Evolutionary conservation across 2,329 filamentous ascomycete species (phyloP).

Genomic region (Penicillium sp.): DNA sequence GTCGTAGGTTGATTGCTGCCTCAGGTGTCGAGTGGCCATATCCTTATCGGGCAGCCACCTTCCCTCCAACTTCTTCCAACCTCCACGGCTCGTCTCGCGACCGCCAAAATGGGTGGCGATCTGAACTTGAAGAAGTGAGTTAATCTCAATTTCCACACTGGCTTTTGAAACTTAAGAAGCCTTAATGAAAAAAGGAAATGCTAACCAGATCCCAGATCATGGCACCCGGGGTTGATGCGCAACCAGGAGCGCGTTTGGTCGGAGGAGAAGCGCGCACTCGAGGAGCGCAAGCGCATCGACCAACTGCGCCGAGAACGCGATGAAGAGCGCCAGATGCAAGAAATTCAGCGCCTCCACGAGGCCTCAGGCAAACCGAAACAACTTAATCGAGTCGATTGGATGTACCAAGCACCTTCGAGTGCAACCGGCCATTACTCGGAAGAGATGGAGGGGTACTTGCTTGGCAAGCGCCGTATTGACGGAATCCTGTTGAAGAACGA

Average conservation of each 20-base stretch:
- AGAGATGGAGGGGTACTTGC: slow-evolving; percentile 88
- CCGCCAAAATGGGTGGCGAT: slow-evolving; percentile 79
- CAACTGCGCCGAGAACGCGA: slow-evolving; percentile 89
- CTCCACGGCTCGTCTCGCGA: slow-evolving; percentile 13
- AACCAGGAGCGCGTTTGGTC: slow-evolving; percentile 91
- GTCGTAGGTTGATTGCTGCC: not conserved
- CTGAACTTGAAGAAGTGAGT: slow-evolving; percentile 81
- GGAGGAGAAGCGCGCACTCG: slow-evolving; percentile 86
- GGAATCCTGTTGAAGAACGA: slow-evolving; percentile 72
- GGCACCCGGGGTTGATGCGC: slow-evolving; percentile 85
- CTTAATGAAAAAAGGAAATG: not conserved
- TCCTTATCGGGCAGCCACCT: slow-evolving; percentile 8
- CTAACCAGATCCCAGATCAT: slow-evolving; percentile 57
- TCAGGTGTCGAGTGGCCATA: slow-evolving; percentile 3
- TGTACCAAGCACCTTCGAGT: slow-evolving; percentile 85
- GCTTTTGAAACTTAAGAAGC: not conserved
- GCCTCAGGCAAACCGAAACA: slow-evolving; percentile 79
- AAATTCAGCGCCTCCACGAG: slow-evolving; percentile 86
- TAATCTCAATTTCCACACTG: too few species aligned
- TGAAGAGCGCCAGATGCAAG: slow-evolving; percentile 88
- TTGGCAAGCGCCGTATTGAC: slow-evolving; percentile 91
- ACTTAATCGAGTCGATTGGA: slow-evolving; percentile 89
- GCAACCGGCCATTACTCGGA: slow-evolving; percentile 71
- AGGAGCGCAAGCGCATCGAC: slow-evolving; percentile 91
- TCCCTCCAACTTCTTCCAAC: slow-evolving; percentile 1